A percentile compares a stretch with the other conserved stretches of the same genome.
phyloP scores from a whole-genome alignment of 2,329 filamentous ascomycete genomes.

The Phaeosphaeria sp. region DNA sequence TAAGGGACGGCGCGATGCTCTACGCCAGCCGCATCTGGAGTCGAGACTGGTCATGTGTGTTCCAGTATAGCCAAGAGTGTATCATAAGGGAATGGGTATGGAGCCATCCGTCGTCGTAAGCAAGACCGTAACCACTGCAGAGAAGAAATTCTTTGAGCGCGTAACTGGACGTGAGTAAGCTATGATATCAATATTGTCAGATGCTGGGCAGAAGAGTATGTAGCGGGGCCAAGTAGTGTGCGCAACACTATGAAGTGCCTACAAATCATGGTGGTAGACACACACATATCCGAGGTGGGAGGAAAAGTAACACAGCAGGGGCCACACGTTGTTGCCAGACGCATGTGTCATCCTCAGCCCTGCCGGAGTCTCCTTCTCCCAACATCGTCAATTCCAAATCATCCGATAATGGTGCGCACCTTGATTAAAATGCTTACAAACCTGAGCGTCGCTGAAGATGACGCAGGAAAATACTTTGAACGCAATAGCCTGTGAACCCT shows the following conservation, averaged over 20 bases:
- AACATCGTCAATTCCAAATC: neutral
- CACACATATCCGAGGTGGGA: neutral
- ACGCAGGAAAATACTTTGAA: slow-evolving; percentile 16
- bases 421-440: neutral
- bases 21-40: slow-evolving; percentile 51
- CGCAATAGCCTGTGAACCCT: slow-evolving; percentile 32
- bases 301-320: neutral
- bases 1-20: slow-evolving; percentile 51
- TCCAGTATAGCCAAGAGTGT: slow-evolving; percentile 52
- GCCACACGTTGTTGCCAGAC: neutral
- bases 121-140: neutral
- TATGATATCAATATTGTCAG: neutral
- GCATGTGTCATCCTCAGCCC: neutral
- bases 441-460: neutral
- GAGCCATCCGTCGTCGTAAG: neutral
- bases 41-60: slow-evolving; percentile 52
- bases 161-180: neutral
- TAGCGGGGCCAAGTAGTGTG: no score
- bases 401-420: neutral
- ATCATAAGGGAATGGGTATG: slow-evolving; percentile 3
- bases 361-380: neutral
- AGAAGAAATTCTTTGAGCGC: neutral
- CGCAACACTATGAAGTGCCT: no score
- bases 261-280: neutral
- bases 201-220: no score